Conservation (phyloP, 2,329 filamentous ascomycete species). For the Beauveria varroae region DNA sequence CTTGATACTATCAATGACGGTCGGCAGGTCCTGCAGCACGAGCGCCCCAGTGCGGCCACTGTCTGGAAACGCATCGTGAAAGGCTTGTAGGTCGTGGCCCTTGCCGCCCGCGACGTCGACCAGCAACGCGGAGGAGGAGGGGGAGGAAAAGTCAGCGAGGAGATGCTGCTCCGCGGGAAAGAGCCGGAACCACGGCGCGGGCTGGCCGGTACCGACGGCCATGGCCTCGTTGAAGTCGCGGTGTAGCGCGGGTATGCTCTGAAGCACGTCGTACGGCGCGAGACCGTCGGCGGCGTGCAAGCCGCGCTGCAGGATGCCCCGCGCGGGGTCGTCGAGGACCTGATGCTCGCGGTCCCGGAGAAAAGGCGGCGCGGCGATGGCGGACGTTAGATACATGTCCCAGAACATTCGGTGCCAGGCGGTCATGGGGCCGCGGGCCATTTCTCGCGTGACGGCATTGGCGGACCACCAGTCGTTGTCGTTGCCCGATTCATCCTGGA, state of each 20-base stretch:
- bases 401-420: not conserved
- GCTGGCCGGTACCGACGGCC: not conserved
- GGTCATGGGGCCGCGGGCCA: not conserved
- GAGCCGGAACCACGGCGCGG: not conserved
- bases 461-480: not conserved
- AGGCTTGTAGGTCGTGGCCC: constrained; percentile 23
- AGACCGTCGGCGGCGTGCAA: not conserved
- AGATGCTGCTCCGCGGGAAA: constrained; percentile 20
- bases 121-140: constrained; percentile 15
- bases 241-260: not conserved
- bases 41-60: constrained; percentile 13
- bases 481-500: not conserved
- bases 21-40: constrained; percentile 22
- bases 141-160: constrained; percentile 15
- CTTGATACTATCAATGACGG: constrained; percentile 17
- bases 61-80: constrained; percentile 17
- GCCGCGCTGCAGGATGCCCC: not conserved
- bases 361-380: not conserved
- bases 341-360: not conserved
- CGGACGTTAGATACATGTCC: not conserved
- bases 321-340: not conserved
- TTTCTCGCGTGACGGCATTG: not conserved
- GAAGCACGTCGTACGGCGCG: not conserved
- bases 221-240: not conserved
- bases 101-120: constrained; percentile 24